Base-by-base conservation (phyloP, 2,329 filamentous ascomycete species). In the Penicillium sp. region DNA sequence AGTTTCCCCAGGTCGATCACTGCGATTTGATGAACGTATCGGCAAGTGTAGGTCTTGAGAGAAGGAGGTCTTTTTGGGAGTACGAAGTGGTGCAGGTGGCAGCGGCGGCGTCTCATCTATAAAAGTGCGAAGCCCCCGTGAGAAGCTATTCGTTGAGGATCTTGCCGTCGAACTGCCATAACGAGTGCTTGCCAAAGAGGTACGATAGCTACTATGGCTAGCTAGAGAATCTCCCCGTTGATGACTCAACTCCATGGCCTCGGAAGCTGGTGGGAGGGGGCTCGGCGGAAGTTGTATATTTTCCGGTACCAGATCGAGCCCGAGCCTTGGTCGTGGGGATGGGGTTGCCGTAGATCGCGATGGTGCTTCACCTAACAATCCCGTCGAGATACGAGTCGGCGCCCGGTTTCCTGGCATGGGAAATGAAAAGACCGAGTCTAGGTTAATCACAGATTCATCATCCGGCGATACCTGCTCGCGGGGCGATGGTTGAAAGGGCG, bases 361-460 rank as follows among this genome's bases (percentile, higher is more conserved):
- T 31, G 66, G 58, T 10, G 63, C 59, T 19, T 63, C 57, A 2
- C 56, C 43, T 60, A 69, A 66, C 54, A 64, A 65, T 52, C 59
- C 60, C 1, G 65, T 61, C 19, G 63, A 54, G 7, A 64, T 57
- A 37, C 56, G 65, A 51, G 53, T 59, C 45, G 44, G 69, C 57
- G 66, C 67, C 62, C 55, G 68, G 59, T 63, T 65, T 13, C 74
- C 77, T 16, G 76, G 70, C 24, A 75, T 68, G 1, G 82, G 82
- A 58, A 85, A 86, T 0, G 77, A 81, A 58, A 85, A 84, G 0
- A 82, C 78, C 54, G 74, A 80, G 61, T 85, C 83, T 49, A 83
- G 71, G 56, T 76, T 78, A 8, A 74, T 74, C 13, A 79, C 78
- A 1, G 82, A 76, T 35, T 74, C 69, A 46, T 70, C 59, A 29